A percentile compares a stretch with the other conserved stretches of the same genome.
Evolutionary conservation across 306 rosid genomes (phyloP).

Genomic region (Heteromeles arbutifolia): DNA sequence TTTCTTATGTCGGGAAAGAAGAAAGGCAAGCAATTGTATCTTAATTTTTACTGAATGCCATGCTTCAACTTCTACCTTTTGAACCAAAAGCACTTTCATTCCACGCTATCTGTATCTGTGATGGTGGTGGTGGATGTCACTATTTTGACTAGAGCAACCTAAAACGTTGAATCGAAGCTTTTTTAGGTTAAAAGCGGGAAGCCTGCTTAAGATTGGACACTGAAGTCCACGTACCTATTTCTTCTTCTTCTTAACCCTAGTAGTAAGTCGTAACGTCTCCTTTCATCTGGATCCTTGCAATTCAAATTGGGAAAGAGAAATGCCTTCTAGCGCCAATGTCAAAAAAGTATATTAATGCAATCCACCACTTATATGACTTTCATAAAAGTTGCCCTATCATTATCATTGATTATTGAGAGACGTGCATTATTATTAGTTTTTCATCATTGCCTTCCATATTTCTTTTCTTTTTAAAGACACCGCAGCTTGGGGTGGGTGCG

Average conservation of each 20-base stretch:
- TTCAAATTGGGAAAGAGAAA: constrained; percentile 9
- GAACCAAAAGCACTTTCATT: constrained; percentile 33
- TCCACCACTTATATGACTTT: constrained; percentile 33
- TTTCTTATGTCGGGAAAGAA: constrained; percentile 64
- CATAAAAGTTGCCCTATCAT: constrained; percentile 31
- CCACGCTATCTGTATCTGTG: constrained; percentile 7
- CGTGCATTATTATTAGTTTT: constrained; percentile 20
- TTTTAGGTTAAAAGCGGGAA: constrained; percentile 80
- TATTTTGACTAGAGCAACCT: constrained; percentile 40
- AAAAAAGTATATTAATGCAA: neutral
- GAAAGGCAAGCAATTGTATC: constrained; percentile 50
- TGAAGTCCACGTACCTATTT: constrained; percentile 82
- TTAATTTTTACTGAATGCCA: constrained; percentile 35
- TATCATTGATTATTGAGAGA: constrained; percentile 29
- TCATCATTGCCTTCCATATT: constrained; percentile 43
- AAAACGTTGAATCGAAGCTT: constrained; percentile 36
- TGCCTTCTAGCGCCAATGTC: constrained; percentile 12
- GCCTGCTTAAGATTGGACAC: constrained; percentile 33
- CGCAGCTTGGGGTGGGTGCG: neutral
- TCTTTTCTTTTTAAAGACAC: neutral
- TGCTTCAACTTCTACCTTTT: constrained; percentile 26
- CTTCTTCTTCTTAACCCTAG: constrained; percentile 12
- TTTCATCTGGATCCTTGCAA: no score
- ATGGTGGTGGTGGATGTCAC: constrained; percentile 21
- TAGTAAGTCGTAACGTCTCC: neutral